Conservation (phyloP, 2,329 filamentous ascomycete genomes). For the Penicillium aurantiogriseum region DNA sequence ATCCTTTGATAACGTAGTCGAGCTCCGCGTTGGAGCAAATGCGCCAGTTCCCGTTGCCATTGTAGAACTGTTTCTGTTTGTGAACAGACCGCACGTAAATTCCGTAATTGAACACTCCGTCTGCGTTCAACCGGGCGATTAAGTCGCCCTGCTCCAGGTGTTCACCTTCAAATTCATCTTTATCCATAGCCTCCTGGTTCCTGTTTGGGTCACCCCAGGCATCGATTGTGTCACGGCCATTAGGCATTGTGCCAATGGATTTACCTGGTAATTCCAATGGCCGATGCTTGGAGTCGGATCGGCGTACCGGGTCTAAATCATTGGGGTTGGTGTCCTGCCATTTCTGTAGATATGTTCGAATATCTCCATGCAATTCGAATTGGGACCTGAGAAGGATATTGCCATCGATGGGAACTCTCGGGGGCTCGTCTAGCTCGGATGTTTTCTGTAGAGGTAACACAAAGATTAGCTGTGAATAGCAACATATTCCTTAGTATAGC, state of each 20-base stretch:
- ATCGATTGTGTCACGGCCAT: conserved; percentile 30
- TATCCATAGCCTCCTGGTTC: conserved; percentile 29
- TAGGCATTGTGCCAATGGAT: conserved; percentile 37
- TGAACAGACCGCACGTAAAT: conserved; percentile 44
- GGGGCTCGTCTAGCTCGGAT: not conserved
- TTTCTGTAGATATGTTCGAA: conserved; percentile 42
- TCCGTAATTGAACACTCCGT: conserved; percentile 33
- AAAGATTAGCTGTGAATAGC: not conserved
- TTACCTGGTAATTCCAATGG: conserved; percentile 8
- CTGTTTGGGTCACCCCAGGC: conserved; percentile 27
- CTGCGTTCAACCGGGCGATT: conserved; percentile 33
- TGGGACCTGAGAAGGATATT: conserved; percentile 34
- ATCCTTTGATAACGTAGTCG: conserved; percentile 51
- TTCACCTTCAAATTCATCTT: conserved; percentile 34
- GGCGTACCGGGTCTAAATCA: conserved; percentile 31
- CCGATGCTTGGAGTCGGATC: conserved; percentile 20
- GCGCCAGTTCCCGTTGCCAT: conserved; percentile 44
- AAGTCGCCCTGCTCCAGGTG: conserved; percentile 44
- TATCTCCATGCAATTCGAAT: conserved; percentile 38
- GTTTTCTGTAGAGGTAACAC: not conserved
- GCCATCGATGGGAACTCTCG: conserved; percentile 7
- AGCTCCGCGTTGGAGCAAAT: conserved; percentile 39
- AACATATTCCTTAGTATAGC: not conserved
- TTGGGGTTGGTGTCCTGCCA: conserved; percentile 38
- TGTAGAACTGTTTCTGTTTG: conserved; percentile 46